These are phyloP conservation scores for Dryadomyces quercus-mongolicae DNA, from an alignment of 2,329 filamentous ascomycete genomes.

Conservation along the genomic window DNA sequence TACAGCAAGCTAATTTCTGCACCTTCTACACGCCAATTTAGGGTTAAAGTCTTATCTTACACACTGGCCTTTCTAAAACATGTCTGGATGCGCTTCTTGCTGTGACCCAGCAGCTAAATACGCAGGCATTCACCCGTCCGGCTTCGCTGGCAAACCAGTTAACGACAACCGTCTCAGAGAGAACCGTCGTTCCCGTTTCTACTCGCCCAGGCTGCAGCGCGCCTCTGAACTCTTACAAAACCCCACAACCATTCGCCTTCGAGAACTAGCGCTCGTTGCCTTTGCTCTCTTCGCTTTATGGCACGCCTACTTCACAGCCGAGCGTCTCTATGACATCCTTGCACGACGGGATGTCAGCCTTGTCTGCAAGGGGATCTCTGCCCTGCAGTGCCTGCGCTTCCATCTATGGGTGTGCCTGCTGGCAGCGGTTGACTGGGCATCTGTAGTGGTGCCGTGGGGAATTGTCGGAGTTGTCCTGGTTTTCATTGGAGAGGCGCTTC, in stretches of 20 bases:
- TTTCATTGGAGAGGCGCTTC: constrained; percentile 10
- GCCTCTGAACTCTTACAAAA: constrained; percentile 9
- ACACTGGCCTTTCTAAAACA: not conserved
- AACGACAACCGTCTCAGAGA: not conserved
- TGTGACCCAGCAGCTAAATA: constrained; percentile 1
- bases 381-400: constrained; percentile 1
- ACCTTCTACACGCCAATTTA: not conserved
- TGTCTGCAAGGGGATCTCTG: constrained; percentile 6
- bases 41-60: not conserved
- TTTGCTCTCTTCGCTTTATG: constrained; percentile 8
- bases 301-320: constrained; percentile 1
- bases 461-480: constrained; percentile 1
- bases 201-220: constrained; percentile 9
- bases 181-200: constrained; percentile 9
- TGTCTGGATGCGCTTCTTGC: constrained; percentile 1
- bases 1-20: not conserved
- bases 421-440: constrained; percentile 1
- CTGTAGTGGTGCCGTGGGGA: constrained; percentile 10
- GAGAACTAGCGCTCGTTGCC: constrained; percentile 8
- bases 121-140: constrained; percentile 3
- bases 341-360: constrained; percentile 3
- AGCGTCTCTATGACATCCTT: constrained; percentile 4
- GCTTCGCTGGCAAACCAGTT: not conserved
- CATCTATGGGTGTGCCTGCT: constrained; percentile 1
- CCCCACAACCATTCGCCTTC: constrained; percentile 8